A percentile compares a stretch with the other conserved stretches of the same genome.
Conservation (phyloP, 768 basidiomycete species). For the Pisolithus marmoratus region DNA sequence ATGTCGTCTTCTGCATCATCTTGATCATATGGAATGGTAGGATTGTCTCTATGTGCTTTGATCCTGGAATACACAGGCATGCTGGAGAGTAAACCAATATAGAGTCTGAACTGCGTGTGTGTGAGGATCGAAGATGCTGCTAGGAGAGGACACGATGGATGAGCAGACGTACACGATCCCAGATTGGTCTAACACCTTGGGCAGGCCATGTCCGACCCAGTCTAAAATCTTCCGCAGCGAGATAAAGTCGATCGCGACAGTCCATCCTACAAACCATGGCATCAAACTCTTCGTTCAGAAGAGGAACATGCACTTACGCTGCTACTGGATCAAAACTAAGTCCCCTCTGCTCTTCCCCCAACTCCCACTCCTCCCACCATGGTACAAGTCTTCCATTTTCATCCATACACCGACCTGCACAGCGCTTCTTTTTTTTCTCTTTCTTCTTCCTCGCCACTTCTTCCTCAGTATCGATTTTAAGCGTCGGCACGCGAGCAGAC, state of each 20-base stretch:
- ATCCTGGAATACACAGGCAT: slow-evolving; percentile 27
- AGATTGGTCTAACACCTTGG: slow-evolving; percentile 21
- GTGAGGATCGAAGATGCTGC: neutral
- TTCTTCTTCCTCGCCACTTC: slow-evolving; percentile 8
- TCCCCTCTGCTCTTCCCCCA: slow-evolving; percentile 16
- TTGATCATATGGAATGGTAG: slow-evolving; percentile 27
- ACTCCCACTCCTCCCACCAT: slow-evolving; percentile 31
- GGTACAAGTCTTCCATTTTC: slow-evolving; percentile 17
- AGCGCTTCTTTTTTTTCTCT: slow-evolving; percentile 13
- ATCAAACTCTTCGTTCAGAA: neutral
- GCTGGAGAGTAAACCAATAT: slow-evolving; percentile 25
- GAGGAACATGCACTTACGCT: no score
- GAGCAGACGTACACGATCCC: slow-evolving; percentile 23
- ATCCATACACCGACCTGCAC: slow-evolving; percentile 18
- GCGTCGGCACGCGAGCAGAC: slow-evolving; percentile 15
- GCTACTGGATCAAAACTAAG: no score
- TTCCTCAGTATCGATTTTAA: slow-evolving; percentile 21
- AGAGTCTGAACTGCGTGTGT: slow-evolving; percentile 23
- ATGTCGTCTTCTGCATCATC: slow-evolving; percentile 23
- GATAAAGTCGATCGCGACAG: slow-evolving; percentile 17
- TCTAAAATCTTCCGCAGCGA: slow-evolving; percentile 27
- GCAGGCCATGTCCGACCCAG: slow-evolving; percentile 26
- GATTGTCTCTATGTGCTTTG: slow-evolving; percentile 13
- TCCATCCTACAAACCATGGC: slow-evolving; percentile 4
- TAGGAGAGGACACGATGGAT: neutral